Percentiles rank a stretch among this genome's conserved stretches.
phyloP scores from a whole-genome alignment of 371 early-diverging fungal species.

The Basidiobolus heterosporus region DNA sequence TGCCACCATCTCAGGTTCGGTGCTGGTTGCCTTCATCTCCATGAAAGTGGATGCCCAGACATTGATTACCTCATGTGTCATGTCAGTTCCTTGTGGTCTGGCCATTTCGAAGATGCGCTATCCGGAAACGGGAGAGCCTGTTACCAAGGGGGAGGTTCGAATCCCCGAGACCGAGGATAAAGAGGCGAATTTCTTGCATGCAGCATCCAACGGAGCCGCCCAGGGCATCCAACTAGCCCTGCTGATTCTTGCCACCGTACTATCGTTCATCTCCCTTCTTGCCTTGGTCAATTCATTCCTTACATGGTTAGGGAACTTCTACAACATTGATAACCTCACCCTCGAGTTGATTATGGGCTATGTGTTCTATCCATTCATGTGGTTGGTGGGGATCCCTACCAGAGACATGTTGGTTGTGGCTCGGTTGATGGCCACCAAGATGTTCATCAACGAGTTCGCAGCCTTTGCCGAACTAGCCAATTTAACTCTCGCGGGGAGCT shows the following conservation, averaged over 20 bases:
- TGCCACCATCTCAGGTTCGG: constrained; percentile 80
- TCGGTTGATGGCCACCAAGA: constrained; percentile 67
- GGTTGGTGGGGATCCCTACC: constrained; percentile 64
- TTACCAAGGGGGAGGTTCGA: constrained; percentile 45
- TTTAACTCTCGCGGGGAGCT: constrained; percentile 1
- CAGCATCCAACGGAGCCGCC: constrained; percentile 72
- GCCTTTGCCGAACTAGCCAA: constrained; percentile 30
- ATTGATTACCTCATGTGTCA: constrained; percentile 69
- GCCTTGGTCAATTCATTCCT: constrained; percentile 47
- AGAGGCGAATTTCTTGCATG: constrained; percentile 65
- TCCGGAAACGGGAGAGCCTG: constrained; percentile 67
- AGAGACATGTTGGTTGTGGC: constrained; percentile 42
- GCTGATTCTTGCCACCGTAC: constrained; percentile 56
- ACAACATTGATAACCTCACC: constrained; percentile 41
- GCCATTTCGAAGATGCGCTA: constrained; percentile 72
- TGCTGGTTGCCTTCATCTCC: constrained; percentile 50
- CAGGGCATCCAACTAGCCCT: constrained; percentile 60
- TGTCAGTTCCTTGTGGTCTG: constrained; percentile 81
- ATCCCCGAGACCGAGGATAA: constrained; percentile 39
- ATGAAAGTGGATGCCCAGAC: constrained; percentile 47
- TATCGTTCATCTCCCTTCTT: constrained; percentile 57
- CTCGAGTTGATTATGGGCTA: constrained; percentile 58
- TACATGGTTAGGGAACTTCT: constrained; percentile 58
- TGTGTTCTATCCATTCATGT: constrained; percentile 62
- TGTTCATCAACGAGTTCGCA: constrained; percentile 81